These are phyloP conservation scores for Zygotorulaspora florentina DNA, from an alignment of 805 yeast species.

Conservation along the genomic window DNA sequence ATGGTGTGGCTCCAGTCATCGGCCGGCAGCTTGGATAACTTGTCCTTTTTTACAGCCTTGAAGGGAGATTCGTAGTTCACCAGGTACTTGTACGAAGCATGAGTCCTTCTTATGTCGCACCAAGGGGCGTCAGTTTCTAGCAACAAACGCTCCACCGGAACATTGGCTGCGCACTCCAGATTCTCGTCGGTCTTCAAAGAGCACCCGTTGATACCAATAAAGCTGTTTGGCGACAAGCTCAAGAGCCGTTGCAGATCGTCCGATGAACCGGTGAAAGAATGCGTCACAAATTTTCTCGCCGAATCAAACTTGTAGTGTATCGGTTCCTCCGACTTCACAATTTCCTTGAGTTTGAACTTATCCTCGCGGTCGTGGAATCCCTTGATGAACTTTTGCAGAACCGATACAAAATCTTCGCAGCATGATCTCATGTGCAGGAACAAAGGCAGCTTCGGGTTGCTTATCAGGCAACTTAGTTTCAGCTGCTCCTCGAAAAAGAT, in stretches of 20 bases:
- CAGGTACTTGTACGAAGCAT: slow-evolving; percentile 62
- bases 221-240: slow-evolving; percentile 38
- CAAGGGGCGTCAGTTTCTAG: slow-evolving; percentile 98
- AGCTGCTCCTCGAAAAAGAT: slow-evolving; percentile 70
- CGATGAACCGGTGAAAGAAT: slow-evolving; percentile 84
- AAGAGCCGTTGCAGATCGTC: slow-evolving; percentile 59
- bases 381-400: slow-evolving; percentile 58
- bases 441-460: slow-evolving; percentile 62
- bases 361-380: slow-evolving; percentile 36
- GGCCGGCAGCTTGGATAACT: slow-evolving; percentile 25
- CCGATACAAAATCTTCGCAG: slow-evolving; percentile 67
- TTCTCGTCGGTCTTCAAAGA: slow-evolving; percentile 78
- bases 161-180: slow-evolving; percentile 53
- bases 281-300: slow-evolving; percentile 72
- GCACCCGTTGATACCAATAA: slow-evolving; percentile 88
- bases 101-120: slow-evolving; percentile 90
- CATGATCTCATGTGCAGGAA: slow-evolving; percentile 90
- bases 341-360: slow-evolving; percentile 13
- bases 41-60: slow-evolving; percentile 34
- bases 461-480: slow-evolving; percentile 41
- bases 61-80: slow-evolving; percentile 35
- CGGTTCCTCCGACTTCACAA: slow-evolving; percentile 10
- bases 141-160: slow-evolving; percentile 71
- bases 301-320: slow-evolving; percentile 33
- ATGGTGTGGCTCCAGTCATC: slow-evolving; percentile 36